Percentiles rank a stretch among this genome's conserved stretches.
Evolutionary conservation across 2,329 filamentous ascomycete genomes (phyloP).

Genomic region (Colletotrichum kahawae): DNA sequence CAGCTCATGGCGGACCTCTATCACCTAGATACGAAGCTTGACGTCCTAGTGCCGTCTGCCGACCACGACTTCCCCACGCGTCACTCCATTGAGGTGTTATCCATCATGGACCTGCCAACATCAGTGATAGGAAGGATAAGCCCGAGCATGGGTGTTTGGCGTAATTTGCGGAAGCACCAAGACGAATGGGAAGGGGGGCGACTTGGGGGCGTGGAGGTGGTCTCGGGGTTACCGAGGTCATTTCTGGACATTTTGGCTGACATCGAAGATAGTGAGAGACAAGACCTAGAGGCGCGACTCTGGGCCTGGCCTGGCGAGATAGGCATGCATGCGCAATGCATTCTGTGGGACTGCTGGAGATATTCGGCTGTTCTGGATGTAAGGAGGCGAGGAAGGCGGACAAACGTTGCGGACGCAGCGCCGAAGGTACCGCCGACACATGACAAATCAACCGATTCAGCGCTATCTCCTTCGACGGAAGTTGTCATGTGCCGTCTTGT

Average conservation of each 20-base stretch:
- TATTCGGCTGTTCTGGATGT: slow-evolving; percentile 27
- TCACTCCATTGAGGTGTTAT: slow-evolving; percentile 20
- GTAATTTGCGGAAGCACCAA: slow-evolving; percentile 4
- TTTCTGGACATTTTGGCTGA: slow-evolving; percentile 30
- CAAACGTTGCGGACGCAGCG: neutral
- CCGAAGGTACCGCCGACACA: neutral
- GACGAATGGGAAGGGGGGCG: slow-evolving; percentile 12
- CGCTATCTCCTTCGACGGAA: slow-evolving; percentile 15
- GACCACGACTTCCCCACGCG: neutral
- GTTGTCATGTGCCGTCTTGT: slow-evolving; percentile 28
- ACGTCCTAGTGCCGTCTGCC: neutral
- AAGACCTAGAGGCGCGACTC: slow-evolving; percentile 23
- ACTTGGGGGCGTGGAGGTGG: slow-evolving; percentile 29
- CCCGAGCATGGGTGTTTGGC: slow-evolving; percentile 21
- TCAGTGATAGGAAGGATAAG: slow-evolving; percentile 17
- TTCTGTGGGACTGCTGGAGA: slow-evolving; percentile 33
- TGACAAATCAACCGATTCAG: neutral
- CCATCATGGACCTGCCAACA: slow-evolving; percentile 22
- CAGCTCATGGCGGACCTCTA: slow-evolving; percentile 21
- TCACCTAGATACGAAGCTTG: neutral
- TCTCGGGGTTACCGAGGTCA: slow-evolving; percentile 30
- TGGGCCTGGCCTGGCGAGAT: slow-evolving; percentile 28
- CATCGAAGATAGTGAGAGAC: slow-evolving; percentile 7
- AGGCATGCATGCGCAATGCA: slow-evolving; percentile 29
- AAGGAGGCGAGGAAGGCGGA: slow-evolving; percentile 15